Evolutionary conservation across 768 basidiomycete genomes (phyloP), one percentile per base, ranked within the genome.

Genomic region (Tricholoma furcatifolium): DNA sequence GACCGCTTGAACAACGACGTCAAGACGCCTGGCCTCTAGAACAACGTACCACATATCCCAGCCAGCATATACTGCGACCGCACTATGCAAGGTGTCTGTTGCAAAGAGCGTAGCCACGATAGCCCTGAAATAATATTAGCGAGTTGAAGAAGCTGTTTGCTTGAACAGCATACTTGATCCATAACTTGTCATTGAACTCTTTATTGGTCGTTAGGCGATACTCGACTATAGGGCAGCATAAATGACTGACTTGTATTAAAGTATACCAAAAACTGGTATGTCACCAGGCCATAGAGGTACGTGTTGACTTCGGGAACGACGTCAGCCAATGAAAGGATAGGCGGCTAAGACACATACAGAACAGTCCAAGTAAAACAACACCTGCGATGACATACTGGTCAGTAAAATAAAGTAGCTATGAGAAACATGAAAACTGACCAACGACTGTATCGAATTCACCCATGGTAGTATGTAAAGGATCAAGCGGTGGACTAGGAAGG

Each of bases 181-280:
- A 63, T 2, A 55, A 23, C 12, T 64, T 67, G 50, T 71, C 70
- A 58, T 67, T 66, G 63, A 71, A 70, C 58, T 70, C 69, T 70
- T 43, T 34, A 31, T 31, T 14, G 27, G 6, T 24, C 36, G 15
- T 48, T 32, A 32, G 15, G 34, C 21, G 11, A 27, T 3, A 11
- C 21, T 6, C 12, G 4, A 35, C 34, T 3, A 47, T 3, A 20
- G 18, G 35, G 12, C 4, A 6, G 15, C 9, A 17, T 4, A 14
- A 21, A 18, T 40, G 55, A 53, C 65, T 15, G 47, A 67, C 67
- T 68, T 15, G 65, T 54, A 47, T 56, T 59, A 39, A 57, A 55
- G 46, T 75, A 75, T 7, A 62, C 59, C 12, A 65, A 55, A 54
- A 74, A 75, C 47, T 75, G 74, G 55, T 70, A 74, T 0, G 63